Conservation (phyloP, 176 grass and related monocot species). For the Zizania latifolia region DNA sequence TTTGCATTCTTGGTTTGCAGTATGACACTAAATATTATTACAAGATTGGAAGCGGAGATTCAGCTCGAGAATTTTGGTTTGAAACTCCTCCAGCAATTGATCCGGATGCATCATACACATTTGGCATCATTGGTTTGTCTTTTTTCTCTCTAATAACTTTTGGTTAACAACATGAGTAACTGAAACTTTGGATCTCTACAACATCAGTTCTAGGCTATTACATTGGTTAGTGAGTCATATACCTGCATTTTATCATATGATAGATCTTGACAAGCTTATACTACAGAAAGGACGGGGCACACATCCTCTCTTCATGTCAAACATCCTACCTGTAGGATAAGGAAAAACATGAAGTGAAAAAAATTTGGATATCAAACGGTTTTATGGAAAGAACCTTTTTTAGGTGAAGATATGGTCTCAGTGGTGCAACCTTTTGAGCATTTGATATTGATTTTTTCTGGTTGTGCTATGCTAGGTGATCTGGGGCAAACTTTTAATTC, state of each 20-base stretch:
- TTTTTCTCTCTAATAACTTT: constrained; percentile 8
- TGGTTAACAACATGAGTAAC: not conserved
- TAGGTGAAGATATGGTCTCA: not conserved
- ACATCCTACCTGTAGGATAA: constrained; percentile 10
- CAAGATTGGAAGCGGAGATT: constrained; percentile 69
- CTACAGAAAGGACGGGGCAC: not conserved
- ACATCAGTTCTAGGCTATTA: not conserved
- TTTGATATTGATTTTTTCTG: constrained; percentile 1
- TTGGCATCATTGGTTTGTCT: constrained; percentile 87
- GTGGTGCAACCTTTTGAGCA: not conserved
- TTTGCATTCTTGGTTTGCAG: constrained; percentile 42
- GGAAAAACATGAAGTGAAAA: not conserved
- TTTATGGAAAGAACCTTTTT: not conserved
- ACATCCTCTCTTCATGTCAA: not conserved
- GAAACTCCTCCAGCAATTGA: constrained; percentile 77
- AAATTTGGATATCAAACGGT: not conserved
- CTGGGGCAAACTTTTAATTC: constrained; percentile 97
- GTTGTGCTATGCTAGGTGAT: constrained; percentile 58
- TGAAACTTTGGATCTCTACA: not conserved
- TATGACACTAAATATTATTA: constrained; percentile 89
- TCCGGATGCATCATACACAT: constrained; percentile 73
- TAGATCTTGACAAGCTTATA: not conserved
- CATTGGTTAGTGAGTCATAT: not conserved
- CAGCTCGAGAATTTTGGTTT: constrained; percentile 88
- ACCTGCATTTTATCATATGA: not conserved